Percentiles rank a stretch among this genome's conserved stretches.
Evolutionary conservation across 2,329 filamentous ascomycete species (phyloP).

Genomic region (Davidsoniella eucalypti): DNA sequence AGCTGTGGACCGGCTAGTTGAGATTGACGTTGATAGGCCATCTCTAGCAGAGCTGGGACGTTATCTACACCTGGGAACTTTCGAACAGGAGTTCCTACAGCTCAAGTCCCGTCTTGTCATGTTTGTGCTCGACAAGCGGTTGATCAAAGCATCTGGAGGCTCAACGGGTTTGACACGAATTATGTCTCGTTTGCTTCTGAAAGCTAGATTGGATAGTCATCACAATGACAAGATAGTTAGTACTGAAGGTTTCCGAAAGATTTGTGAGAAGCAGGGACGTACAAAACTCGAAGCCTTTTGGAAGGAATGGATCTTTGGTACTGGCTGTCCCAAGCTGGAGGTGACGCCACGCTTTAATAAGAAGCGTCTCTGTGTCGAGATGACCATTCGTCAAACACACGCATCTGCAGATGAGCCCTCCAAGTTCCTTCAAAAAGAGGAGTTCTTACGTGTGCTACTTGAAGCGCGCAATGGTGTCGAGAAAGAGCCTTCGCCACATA

Average conservation of each 20-base stretch:
- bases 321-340: constrained; percentile 76
- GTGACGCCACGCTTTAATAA: constrained; percentile 91
- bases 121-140: constrained; percentile 80
- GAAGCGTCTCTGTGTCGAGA: constrained; percentile 87
- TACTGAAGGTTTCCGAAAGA: constrained; percentile 58
- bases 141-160: constrained; percentile 68
- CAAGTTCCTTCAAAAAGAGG: constrained; percentile 41
- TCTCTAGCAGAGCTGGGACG: constrained; percentile 68
- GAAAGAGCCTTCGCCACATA: constrained; percentile 52
- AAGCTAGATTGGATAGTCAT: constrained; percentile 51
- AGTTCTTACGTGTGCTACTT: constrained; percentile 73
- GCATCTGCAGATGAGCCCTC: constrained; percentile 22
- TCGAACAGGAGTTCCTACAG: constrained; percentile 78
- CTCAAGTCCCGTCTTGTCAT: constrained; percentile 83
- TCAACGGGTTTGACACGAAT: constrained; percentile 72
- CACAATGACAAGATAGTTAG: constrained; percentile 57
- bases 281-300: constrained; percentile 81
- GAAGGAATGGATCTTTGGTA: constrained; percentile 77
- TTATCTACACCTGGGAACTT: constrained; percentile 60
- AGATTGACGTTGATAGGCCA: constrained; percentile 66
- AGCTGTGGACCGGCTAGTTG: constrained; percentile 64
- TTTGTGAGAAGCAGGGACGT: constrained; percentile 78
- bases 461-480: constrained; percentile 58
- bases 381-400: constrained; percentile 68
- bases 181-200: constrained; percentile 70